Evolutionary conservation across 2,329 filamentous ascomycete species (phyloP), one percentile per base, ranked within the genome.

Genomic region (Fonsecaea monophora): DNA sequence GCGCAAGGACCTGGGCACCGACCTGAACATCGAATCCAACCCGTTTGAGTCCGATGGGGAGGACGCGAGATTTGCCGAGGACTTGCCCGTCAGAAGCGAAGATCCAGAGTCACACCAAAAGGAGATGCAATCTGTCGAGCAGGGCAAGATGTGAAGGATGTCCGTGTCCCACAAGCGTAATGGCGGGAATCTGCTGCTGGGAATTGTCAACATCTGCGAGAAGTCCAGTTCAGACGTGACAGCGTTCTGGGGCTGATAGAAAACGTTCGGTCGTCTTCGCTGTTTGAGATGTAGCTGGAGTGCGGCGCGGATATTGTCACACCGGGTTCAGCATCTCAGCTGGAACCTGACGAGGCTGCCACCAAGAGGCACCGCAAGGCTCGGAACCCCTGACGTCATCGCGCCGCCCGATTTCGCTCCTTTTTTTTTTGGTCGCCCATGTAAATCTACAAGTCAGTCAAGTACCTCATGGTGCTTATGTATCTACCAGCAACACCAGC

Each of bases 361-460:
- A 15, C 38, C 12, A 13, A 12, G 38, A 6, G 30, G 30, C 30
- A 6, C 15, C 35, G 18, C 42, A 12, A 48, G 42, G 45, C 18
- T 30, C 10, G 53, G 53, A 34, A n/a, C 40, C 18, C 53, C 30
- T 32, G 53, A 66, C 64, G 59, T 62, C 54, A 62, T 59, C 35
- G 13, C 32, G 40, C 64, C 42, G 40, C 64, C 18, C 30, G 21
- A n/a, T 25, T 53, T 37, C 53, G 54, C 40, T 45, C 6, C 40
- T 32, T 54, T 48, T 5, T 32, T 32, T 32, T 32, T 32, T 32
- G 30, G 30, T 32, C 30, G 30, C 30, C 30, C 30, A 3, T 32
- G 30, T 32, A 32, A 32, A 32, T 32, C 30, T 32, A 32, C 30
- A 32, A 32, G n/a, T 42, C 42, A 35, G 9, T 40, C 25, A 40